A percentile compares a stretch with the other conserved stretches of the same genome.
Evolutionary conservation across 177 flowering plant species (phyloP).

Genomic region (Vitis hybrid): DNA sequence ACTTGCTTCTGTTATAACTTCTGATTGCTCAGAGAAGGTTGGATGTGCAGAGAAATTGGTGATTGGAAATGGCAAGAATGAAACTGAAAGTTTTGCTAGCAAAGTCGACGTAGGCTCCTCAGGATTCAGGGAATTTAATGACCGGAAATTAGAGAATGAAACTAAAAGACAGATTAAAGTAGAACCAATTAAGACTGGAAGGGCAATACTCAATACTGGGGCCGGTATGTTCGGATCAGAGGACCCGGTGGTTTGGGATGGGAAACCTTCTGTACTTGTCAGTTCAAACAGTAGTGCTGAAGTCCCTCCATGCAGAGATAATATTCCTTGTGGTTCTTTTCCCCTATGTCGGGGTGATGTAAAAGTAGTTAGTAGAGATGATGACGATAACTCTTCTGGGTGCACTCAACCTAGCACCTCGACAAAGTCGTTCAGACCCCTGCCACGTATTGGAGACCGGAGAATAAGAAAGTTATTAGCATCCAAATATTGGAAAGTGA

Average conservation of each 20-base stretch:
- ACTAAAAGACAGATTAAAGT: slow-evolving; percentile 16
- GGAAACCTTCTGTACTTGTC: slow-evolving; percentile 30
- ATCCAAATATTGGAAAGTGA: slow-evolving; percentile 56
- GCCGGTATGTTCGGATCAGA: slow-evolving; percentile 28
- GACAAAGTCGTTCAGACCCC: slow-evolving; percentile 42
- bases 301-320: slow-evolving; percentile 22
- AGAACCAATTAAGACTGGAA: slow-evolving; percentile 19
- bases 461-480: slow-evolving; percentile 68
- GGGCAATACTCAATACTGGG: slow-evolving; percentile 17
- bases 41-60: slow-evolving; percentile 30
- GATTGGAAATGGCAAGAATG: slow-evolving; percentile 30
- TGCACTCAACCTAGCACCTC: slow-evolving; percentile 47
- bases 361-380: slow-evolving; percentile 67
- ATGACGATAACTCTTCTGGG: slow-evolving; percentile 78
- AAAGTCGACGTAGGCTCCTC: slow-evolving; percentile 23
- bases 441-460: slow-evolving; percentile 51
- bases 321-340: slow-evolving; percentile 25
- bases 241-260: slow-evolving; percentile 29
- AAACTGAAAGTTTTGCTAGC: slow-evolving; percentile 23
- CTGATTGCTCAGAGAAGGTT: slow-evolving; percentile 38
- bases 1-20: slow-evolving; percentile 30
- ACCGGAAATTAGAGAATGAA: slow-evolving; percentile 26
- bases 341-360: slow-evolving; percentile 36
- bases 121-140: slow-evolving; percentile 11
- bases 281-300: slow-evolving; percentile 41